phyloP scores from a whole-genome alignment of 192 early-diverging fungal species.

The Linderina pennispora region DNA sequence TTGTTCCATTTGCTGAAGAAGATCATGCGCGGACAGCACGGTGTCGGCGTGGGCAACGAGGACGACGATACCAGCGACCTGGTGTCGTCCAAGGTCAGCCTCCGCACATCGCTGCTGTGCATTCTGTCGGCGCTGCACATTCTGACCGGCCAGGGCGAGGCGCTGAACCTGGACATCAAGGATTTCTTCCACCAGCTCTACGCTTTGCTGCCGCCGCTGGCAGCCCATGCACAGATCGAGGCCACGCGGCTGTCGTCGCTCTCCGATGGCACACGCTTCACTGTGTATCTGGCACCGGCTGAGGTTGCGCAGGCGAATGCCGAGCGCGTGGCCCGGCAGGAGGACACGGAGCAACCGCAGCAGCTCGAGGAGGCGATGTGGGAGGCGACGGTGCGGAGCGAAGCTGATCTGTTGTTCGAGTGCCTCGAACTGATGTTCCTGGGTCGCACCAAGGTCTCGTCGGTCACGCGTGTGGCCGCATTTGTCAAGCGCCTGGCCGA shows the following conservation, averaged over 20 bases:
- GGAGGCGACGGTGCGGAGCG: slow-evolving; percentile 56
- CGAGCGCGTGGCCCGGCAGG: slow-evolving; percentile 1
- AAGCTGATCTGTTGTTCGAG: slow-evolving; percentile 73
- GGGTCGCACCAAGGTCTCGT: slow-evolving; percentile 63
- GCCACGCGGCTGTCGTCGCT: slow-evolving; percentile 42
- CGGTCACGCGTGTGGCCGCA: slow-evolving; percentile 74
- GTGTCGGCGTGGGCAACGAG: slow-evolving; percentile 39
- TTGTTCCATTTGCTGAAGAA: slow-evolving; percentile 76
- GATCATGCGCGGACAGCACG: slow-evolving; percentile 64
- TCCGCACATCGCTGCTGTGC: slow-evolving; percentile 75
- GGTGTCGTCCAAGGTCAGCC: slow-evolving; percentile 39
- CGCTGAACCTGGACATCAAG: slow-evolving; percentile 85
- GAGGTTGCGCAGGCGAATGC: slow-evolving; percentile 31
- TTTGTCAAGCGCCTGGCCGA: slow-evolving; percentile 81
- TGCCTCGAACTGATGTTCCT: slow-evolving; percentile 87
- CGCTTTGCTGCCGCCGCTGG: slow-evolving; percentile 63
- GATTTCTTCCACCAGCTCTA: slow-evolving; percentile 90
- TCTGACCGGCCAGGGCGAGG: slow-evolving; percentile 86
- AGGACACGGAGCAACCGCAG: not conserved
- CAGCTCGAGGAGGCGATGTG: slow-evolving; percentile 36
- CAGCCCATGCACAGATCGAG: slow-evolving; percentile 60
- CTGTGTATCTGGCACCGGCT: slow-evolving; percentile 33
- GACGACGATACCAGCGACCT: slow-evolving; percentile 37
- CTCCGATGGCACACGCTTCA: slow-evolving; percentile 43
- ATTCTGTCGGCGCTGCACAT: slow-evolving; percentile 85